Evolutionary conservation across 2,329 filamentous ascomycete species (phyloP).

Genomic region (Lasiodiplodia sp.): DNA sequence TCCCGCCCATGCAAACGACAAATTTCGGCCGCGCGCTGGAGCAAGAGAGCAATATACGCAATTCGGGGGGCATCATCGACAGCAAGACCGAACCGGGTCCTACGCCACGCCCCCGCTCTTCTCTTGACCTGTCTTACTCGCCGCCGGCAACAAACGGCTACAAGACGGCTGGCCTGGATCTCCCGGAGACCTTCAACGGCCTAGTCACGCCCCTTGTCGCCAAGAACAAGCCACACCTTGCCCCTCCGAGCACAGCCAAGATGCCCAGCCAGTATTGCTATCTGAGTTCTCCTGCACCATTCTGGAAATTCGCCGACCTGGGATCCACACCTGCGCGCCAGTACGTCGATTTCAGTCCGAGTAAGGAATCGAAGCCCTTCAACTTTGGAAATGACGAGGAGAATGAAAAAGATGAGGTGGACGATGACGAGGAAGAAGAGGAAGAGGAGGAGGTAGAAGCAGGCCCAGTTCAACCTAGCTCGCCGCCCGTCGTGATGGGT

Average conservation of each 20-base stretch:
- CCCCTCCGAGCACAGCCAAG: constrained; percentile 81
- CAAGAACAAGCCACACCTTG: constrained; percentile 75
- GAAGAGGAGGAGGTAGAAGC: constrained; percentile 36
- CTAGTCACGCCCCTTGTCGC: constrained; percentile 74
- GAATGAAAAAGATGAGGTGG: constrained; percentile 39
- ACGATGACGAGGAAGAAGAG: constrained; percentile 39
- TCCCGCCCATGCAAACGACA: constrained; percentile 30
- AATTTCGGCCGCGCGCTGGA: constrained; percentile 23
- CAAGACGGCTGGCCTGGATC: constrained; percentile 22
- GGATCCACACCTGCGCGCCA: constrained; percentile 71
- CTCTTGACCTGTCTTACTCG: constrained; percentile 26
- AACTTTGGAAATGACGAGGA: constrained; percentile 34
- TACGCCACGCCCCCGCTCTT: constrained; percentile 16
- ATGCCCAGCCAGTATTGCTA: constrained; percentile 86
- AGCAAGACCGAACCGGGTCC: constrained; percentile 27
- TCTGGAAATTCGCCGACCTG: constrained; percentile 86
- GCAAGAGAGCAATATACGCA: constrained; percentile 18
- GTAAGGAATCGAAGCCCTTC: constrained; percentile 40
- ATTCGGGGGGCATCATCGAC: constrained; percentile 1
- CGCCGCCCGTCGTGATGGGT: constrained; percentile 45
- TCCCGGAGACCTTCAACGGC: constrained; percentile 36
- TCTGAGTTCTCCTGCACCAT: constrained; percentile 82
- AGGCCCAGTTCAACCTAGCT: constrained; percentile 43
- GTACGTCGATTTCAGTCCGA: constrained; percentile 44
- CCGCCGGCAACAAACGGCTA: constrained; percentile 26